These are phyloP conservation scores for Rhynchosporium secalis DNA, from an alignment of 2,329 filamentous ascomycete genomes.

Conservation along the genomic window DNA sequence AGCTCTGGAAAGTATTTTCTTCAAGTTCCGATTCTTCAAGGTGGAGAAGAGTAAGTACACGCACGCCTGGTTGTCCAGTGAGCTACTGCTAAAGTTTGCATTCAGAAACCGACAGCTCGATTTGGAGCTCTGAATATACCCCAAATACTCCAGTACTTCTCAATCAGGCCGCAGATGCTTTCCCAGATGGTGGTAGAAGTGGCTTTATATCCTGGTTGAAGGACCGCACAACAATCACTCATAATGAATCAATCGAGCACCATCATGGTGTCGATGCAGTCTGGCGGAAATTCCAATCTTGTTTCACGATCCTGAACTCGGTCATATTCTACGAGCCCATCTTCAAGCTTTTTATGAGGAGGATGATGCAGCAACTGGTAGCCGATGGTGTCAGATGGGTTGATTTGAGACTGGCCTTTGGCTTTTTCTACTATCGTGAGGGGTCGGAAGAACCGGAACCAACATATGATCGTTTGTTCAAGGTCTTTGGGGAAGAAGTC, in stretches of 20 bases:
- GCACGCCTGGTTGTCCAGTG: not conserved
- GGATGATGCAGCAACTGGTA: constrained; percentile 69
- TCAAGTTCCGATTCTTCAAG: constrained; percentile 64
- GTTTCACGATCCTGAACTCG: constrained; percentile 71
- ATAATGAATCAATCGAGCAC: constrained; percentile 72
- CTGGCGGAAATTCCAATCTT: constrained; percentile 77
- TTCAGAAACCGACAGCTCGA: constrained; percentile 44
- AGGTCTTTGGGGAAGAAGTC: constrained; percentile 75
- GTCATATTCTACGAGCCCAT: constrained; percentile 91
- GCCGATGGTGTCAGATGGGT: constrained; percentile 83
- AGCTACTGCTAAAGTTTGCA: constrained; percentile 11
- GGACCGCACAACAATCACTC: constrained; percentile 68
- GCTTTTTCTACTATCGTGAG: constrained; percentile 65
- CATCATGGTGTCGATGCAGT: constrained; percentile 81
- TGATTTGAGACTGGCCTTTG: constrained; percentile 78
- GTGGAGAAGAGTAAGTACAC: constrained; percentile 39
- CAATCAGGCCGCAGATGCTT: constrained; percentile 65
- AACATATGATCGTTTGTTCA: constrained; percentile 69
- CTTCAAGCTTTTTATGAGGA: constrained; percentile 72
- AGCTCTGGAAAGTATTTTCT: constrained; percentile 53
- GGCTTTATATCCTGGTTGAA: constrained; percentile 80
- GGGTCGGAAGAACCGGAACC: constrained; percentile 64
- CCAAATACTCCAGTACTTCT: constrained; percentile 44
- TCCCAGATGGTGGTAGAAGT: constrained; percentile 67
- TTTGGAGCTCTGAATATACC: constrained; percentile 69